Conservation (phyloP, 1,284 basidiomycete genomes). For the Ustilago sp. region DNA sequence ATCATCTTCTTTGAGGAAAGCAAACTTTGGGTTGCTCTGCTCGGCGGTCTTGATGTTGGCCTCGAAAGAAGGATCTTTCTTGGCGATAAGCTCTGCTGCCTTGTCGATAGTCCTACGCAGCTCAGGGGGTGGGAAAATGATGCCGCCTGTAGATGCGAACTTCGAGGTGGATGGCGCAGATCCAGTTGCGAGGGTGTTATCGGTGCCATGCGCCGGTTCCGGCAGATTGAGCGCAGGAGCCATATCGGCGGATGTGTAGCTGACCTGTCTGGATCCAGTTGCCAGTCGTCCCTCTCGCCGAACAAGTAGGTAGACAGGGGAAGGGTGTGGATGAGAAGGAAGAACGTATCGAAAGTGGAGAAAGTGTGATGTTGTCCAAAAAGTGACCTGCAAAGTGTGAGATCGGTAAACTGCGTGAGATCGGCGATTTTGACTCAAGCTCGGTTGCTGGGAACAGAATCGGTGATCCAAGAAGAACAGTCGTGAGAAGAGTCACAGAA, state of each 20-base stretch:
- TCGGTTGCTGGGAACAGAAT: slow-evolving; percentile 11
- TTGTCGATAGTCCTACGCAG: slow-evolving; percentile 90
- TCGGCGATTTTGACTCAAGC: slow-evolving; percentile 23
- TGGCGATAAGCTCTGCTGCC: slow-evolving; percentile 90
- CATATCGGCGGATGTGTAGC: slow-evolving; percentile 18
- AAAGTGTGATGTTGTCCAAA: slow-evolving; percentile 10
- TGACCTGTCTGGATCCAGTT: background rate
- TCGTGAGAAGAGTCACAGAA: too few species aligned
- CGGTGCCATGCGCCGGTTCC: slow-evolving; percentile 53
- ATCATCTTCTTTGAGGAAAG: slow-evolving; percentile 62
- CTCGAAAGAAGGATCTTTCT: slow-evolving; percentile 65
- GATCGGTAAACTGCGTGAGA: slow-evolving; percentile 10
- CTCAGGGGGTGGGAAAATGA: slow-evolving; percentile 71
- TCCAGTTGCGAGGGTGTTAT: slow-evolving; percentile 36
- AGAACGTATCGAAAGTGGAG: slow-evolving; percentile 6
- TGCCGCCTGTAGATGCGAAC: slow-evolving; percentile 56
- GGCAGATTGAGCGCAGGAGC: slow-evolving; percentile 60
- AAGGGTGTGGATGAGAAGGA: background rate
- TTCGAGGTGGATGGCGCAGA: slow-evolving; percentile 32
- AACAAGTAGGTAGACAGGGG: background rate
- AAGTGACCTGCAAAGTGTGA: slow-evolving; percentile 3
- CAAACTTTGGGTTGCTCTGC: slow-evolving; percentile 61
- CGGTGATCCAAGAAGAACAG: slow-evolving; percentile 36
- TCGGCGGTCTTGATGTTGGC: slow-evolving; percentile 63
- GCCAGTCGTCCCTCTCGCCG: background rate